Conservation (phyloP, 495 filamentous ascomycete genomes). For the Polyplosphaeria fusca region DNA sequence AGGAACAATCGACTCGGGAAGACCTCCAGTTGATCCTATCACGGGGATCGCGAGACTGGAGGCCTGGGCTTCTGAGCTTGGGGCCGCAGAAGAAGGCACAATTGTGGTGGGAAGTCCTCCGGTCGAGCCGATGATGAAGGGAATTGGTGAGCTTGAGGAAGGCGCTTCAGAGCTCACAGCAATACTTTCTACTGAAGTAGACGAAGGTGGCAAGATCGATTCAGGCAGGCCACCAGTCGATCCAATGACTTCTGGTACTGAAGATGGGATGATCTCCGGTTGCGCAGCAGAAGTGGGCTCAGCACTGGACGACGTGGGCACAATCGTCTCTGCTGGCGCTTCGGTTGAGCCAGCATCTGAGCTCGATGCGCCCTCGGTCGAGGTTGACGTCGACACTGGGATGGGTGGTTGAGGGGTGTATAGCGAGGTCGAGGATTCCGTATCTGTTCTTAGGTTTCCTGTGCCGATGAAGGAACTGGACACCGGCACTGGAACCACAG, state of each 20-base stretch:
- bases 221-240: constrained; percentile 3
- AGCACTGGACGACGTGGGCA: too few species aligned
- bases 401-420: constrained; percentile 21
- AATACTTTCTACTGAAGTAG: not conserved
- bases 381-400: not conserved
- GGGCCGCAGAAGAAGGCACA: too few species aligned
- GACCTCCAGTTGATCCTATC: constrained; percentile 8
- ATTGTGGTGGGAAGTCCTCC: constrained; percentile 19
- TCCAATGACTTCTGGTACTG: too few species aligned
- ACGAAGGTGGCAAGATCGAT: not conserved
- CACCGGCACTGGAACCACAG: constrained; percentile 6
- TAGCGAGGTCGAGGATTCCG: not conserved
- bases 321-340: not conserved
- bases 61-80: not conserved
- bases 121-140: constrained; percentile 4
- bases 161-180: not conserved
- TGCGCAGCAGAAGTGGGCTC: too few species aligned
- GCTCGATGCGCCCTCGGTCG: not conserved
- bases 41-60: not conserved
- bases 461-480: constrained; percentile 6
- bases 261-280: too few species aligned
- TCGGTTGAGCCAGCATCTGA: constrained; percentile 13
- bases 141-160: not conserved
- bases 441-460: not conserved
- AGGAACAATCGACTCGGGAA: constrained; percentile 1